Percentiles rank a stretch among this genome's conserved stretches.
These are phyloP conservation scores for Apium graveolens DNA, from an alignment of 129 eudicot species.

Conservation along the genomic window DNA sequence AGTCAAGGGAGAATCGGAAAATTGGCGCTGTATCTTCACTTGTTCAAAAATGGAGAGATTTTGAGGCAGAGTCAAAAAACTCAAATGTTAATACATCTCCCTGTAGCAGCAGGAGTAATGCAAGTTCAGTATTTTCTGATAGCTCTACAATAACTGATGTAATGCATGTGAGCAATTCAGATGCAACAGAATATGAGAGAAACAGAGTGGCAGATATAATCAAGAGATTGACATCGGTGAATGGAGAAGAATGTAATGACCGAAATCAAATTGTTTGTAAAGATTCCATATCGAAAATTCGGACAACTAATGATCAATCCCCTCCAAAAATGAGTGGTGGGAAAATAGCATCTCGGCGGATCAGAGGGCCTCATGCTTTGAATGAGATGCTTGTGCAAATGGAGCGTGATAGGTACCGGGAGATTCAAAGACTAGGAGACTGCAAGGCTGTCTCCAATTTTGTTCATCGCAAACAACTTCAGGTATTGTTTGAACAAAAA, in stretches of 20 bases:
- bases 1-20: conserved; percentile 19
- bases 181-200: conserved; percentile 43
- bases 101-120: conserved; percentile 16
- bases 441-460: conserved; percentile 56
- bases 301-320: conserved; percentile 18
- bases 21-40: conserved; percentile 69
- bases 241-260: conserved; percentile 10
- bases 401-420: conserved; percentile 48
- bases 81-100: not conserved
- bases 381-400: conserved; percentile 39
- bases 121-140: conserved; percentile 13
- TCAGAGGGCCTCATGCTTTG: conserved; percentile 66
- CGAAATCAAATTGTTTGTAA: conserved; percentile 7
- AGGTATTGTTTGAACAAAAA: conserved; percentile 25
- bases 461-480: conserved; percentile 61
- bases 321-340: conserved; percentile 13
- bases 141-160: conserved; percentile 7
- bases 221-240: conserved; percentile 37
- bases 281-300: conserved; percentile 26
- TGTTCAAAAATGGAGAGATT: conserved; percentile 49
- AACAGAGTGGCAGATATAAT: conserved; percentile 60
- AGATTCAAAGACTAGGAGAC: conserved; percentile 40
- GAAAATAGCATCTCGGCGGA: conserved; percentile 33
- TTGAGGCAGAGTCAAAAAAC: conserved; percentile 31
- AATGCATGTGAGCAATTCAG: not conserved